Conservation (phyloP, 148 eudicot species). For the Rhododendron henanense region DNA sequence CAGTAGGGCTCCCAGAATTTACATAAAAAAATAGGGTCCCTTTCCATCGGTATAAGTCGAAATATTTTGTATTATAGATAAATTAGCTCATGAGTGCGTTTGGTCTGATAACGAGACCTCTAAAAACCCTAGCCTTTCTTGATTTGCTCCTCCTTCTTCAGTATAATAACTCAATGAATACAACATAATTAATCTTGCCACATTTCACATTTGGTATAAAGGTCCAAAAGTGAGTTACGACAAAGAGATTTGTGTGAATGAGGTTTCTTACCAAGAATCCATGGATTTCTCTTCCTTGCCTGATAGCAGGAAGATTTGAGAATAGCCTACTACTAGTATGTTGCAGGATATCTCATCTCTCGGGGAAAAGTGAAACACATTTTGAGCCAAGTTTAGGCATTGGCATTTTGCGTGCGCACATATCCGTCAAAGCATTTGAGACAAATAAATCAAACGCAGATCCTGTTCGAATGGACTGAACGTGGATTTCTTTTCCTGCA, state of each 20-base stretch:
- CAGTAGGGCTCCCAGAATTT: no score
- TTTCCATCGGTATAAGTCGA: no score
- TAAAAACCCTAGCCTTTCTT: no score
- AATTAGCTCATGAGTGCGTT: no score
- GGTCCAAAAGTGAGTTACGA: neutral
- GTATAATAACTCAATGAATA: no score
- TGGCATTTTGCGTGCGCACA: slow-evolving; percentile 64
- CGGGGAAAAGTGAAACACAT: slow-evolving; percentile 45
- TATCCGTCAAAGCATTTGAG: slow-evolving; percentile 61
- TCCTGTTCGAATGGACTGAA: slow-evolving; percentile 43
- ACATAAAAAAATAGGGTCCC: no score
- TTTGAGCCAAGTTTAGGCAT: slow-evolving; percentile 41
- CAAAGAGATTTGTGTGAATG: slow-evolving; percentile 41
- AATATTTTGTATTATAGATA: no score
- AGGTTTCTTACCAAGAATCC: slow-evolving; percentile 36
- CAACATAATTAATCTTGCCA: slow-evolving; percentile 37
- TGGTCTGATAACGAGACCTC: no score
- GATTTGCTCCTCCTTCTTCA: no score
- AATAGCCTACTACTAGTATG: slow-evolving; percentile 57
- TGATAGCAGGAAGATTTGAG: slow-evolving; percentile 51
- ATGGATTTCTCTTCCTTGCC: slow-evolving; percentile 73
- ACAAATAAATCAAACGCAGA: slow-evolving; percentile 36
- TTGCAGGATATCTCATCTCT: slow-evolving; percentile 40
- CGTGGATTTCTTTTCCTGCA: slow-evolving; percentile 56
- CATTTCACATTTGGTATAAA: slow-evolving; percentile 18